A percentile compares a stretch with the other conserved stretches of the same genome.
phyloP scores from a whole-genome alignment of 2,329 filamentous ascomycete genomes.

The Lasiodiplodia citricola region DNA sequence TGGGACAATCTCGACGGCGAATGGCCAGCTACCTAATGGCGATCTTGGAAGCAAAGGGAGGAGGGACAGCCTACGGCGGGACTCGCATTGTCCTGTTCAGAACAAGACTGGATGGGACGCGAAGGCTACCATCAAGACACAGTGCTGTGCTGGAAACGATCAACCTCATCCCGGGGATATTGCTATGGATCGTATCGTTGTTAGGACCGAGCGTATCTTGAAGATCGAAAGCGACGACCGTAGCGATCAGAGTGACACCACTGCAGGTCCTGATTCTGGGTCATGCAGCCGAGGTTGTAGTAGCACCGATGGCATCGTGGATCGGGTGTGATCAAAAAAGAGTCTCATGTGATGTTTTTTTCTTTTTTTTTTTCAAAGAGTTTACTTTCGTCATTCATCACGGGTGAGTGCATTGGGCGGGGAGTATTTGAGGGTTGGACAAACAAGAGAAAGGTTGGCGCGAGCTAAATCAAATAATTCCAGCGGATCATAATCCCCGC shows the following conservation, averaged over 20 bases:
- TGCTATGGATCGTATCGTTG: slow-evolving; percentile 18
- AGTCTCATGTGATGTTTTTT: neutral
- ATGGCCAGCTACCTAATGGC: neutral
- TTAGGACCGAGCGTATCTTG: slow-evolving; percentile 18
- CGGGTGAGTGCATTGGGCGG: no score
- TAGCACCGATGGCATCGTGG: slow-evolving; percentile 12
- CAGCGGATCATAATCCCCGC: no score
- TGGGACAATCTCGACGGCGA: neutral
- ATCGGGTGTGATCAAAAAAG: neutral
- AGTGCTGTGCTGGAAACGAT: slow-evolving; percentile 10
- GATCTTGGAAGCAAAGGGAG: neutral
- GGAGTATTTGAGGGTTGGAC: no score
- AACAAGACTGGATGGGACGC: slow-evolving; percentile 14
- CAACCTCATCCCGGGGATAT: slow-evolving; percentile 2
- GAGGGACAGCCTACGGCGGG: neutral
- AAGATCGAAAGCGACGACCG: slow-evolving; percentile 16
- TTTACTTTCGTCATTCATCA: no score
- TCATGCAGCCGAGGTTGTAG: neutral
- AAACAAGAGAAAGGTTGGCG: neutral
- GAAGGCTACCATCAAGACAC: slow-evolving; percentile 11
- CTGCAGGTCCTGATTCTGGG: neutral
- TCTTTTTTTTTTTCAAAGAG: neutral
- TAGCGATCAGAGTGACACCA: slow-evolving; percentile 17
- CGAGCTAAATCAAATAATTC: no score
- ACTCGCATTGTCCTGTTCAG: neutral